Conservation (phyloP, 2,329 filamentous ascomycete species). For the Aureobasidium namibiae region DNA sequence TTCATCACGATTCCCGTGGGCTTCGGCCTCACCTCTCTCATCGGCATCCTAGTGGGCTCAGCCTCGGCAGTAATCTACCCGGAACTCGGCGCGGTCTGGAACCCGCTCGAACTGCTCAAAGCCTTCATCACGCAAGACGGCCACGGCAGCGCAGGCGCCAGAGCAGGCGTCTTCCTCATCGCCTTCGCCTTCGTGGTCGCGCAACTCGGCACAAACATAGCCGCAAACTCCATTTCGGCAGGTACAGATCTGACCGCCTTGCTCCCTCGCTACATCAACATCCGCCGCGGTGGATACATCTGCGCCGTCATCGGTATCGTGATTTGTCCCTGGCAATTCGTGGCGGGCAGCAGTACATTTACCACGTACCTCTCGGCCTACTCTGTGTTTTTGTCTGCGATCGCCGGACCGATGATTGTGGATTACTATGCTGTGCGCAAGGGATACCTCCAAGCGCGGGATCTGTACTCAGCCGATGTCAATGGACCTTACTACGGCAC, state of each 20-base stretch:
- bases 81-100: constrained; percentile 56
- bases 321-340: constrained; percentile 81
- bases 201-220: constrained; percentile 60
- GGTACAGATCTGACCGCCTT: constrained; percentile 48
- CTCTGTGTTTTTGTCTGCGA: constrained; percentile 86
- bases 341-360: constrained; percentile 70
- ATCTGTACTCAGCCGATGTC: constrained; percentile 66
- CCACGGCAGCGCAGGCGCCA: constrained; percentile 34
- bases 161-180: constrained; percentile 45
- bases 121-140: constrained; percentile 32
- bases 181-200: constrained; percentile 39
- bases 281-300: constrained; percentile 79
- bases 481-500: constrained; percentile 65
- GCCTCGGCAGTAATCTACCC: constrained; percentile 15
- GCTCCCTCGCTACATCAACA: constrained; percentile 50
- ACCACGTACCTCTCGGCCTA: constrained; percentile 88
- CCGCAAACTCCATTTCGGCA: constrained; percentile 55
- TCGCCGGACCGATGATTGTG: constrained; percentile 80
- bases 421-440: constrained; percentile 84
- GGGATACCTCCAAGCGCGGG: constrained; percentile 70
- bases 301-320: constrained; percentile 71
- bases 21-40: constrained; percentile 15
- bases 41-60: constrained; percentile 36
- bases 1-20: constrained; percentile 34
- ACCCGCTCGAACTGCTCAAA: constrained; percentile 34